A percentile compares a stretch with the other conserved stretches of the same genome.
Evolutionary conservation across 1,139 yeast species (phyloP).

Genomic region (Hemisphaericaspora xylanilytica): DNA sequence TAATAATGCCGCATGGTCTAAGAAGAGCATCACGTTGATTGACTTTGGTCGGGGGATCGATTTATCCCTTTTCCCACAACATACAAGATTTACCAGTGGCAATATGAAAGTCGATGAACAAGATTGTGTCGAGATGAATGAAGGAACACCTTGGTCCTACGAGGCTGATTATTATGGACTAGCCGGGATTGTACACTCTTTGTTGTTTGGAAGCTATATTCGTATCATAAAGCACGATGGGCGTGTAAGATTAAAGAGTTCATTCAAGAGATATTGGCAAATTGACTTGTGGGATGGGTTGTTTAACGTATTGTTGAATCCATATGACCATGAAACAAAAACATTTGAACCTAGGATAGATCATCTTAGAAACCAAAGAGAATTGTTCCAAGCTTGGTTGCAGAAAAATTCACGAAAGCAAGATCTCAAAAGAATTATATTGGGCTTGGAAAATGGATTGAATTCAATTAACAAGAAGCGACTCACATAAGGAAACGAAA

Average conservation of each 20-base stretch:
- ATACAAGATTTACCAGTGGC: constrained; percentile 52
- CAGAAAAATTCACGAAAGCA: constrained; percentile 21
- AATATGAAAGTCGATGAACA: constrained; percentile 67
- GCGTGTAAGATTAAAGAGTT: constrained; percentile 34
- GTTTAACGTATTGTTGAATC: constrained; percentile 64
- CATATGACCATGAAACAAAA: constrained; percentile 27
- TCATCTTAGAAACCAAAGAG: constrained; percentile 32
- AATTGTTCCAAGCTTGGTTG: constrained; percentile 45
- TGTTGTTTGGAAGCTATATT: constrained; percentile 68
- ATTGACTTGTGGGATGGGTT: constrained; percentile 65
- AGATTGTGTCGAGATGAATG: constrained; percentile 75
- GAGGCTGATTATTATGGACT: constrained; percentile 86
- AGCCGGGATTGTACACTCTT: constrained; percentile 70
- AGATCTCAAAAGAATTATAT: constrained; percentile 19
- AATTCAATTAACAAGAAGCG: constrained; percentile 16
- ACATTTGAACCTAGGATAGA: constrained; percentile 35
- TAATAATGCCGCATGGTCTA: constrained; percentile 46
- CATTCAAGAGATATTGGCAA: constrained; percentile 79
- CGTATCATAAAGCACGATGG: constrained; percentile 35
- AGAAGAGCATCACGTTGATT: constrained; percentile 62
- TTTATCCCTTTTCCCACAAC: constrained; percentile 51
- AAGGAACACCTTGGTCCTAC: constrained; percentile 65
- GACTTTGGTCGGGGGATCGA: constrained; percentile 88
- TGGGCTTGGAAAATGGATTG: constrained; percentile 23
- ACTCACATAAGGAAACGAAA: background rate